Conservation (phyloP, 257 asterid species). For the Henckelia pumila region DNA sequence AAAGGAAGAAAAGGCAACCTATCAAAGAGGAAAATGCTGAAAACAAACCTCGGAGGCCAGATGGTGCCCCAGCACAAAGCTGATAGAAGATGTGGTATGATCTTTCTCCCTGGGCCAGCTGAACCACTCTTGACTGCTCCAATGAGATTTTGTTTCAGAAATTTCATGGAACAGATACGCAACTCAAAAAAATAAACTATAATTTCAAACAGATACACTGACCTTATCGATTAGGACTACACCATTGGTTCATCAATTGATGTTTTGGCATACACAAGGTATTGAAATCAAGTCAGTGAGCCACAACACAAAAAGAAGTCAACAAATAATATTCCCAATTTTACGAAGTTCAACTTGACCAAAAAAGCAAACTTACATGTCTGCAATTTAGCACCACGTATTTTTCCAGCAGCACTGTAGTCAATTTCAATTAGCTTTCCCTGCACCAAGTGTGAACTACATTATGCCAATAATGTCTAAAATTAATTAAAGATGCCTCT, state of each 20-base stretch:
- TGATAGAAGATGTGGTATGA: constrained; percentile 94
- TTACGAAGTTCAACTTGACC: constrained; percentile 27
- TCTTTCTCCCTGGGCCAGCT: constrained; percentile 76
- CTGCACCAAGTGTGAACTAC: constrained; percentile 41
- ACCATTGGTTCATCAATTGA: constrained; percentile 35
- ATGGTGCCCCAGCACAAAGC: constrained; percentile 91
- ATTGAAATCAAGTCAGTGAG: constrained; percentile 40
- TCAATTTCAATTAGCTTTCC: constrained; percentile 82
- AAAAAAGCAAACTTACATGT: constrained; percentile 63
- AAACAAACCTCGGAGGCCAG: constrained; percentile 73
- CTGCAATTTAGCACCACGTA: constrained; percentile 83
- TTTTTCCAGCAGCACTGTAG: constrained; percentile 69
- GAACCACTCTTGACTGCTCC: constrained; percentile 95
- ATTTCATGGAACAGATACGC: constrained; percentile 20
- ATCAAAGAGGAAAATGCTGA: constrained; percentile 18
- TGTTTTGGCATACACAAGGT: constrained; percentile 38
- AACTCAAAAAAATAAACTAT: constrained; percentile 17
- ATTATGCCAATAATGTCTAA: constrained; percentile 25
- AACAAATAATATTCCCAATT: neutral
- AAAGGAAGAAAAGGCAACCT: constrained; percentile 4
- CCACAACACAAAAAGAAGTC: constrained; percentile 12
- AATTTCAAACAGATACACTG: constrained; percentile 28
- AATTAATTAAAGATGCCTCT: constrained; percentile 15
- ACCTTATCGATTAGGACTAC: constrained; percentile 93
- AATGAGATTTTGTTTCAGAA: constrained; percentile 26